Base-by-base conservation (phyloP, 1,139 yeast genomes). In the Eremothecium sinecaudum region DNA sequence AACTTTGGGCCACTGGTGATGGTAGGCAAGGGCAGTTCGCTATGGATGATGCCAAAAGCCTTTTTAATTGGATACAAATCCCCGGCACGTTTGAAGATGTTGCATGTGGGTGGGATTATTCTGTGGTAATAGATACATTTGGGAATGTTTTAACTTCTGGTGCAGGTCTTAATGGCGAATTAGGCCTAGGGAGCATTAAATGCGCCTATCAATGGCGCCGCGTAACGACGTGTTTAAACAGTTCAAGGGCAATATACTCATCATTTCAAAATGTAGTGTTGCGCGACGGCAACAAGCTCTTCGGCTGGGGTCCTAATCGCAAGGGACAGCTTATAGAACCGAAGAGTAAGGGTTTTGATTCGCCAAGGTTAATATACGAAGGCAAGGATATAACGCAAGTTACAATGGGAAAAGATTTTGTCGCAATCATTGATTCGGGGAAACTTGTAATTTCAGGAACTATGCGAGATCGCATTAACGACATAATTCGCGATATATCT, bases 221-320 rank as follows among this genome's bases (percentile, higher is more conserved):
- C 28, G 35, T 58, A 0, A 38, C 45, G 35, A 26, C 31, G 9
- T 24, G 35, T 6, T 36, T 52, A 4, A 24, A 33, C 2, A 36
- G 32, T 3, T 21, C 31, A 1, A 46, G 43, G 18, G 44, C 36
- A 23, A 26, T 45, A 10, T 41, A 29, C 34, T 42, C 52, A 10
- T 44, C 55, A n/a, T 39, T 56, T 23, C 50, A 48, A 35, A 50
- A 58, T 8, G 51, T 62, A 22, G 37, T 38, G 1, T 67, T 73
- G 0, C 63, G 80, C 0, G 54, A 72, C 0, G 47, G 56, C 4
- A 40, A 41, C 11, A 36, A 35, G 3, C 54, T 79, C 1, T 71
- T 66, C 47, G 94, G 93, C 0, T 86, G 94, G 92, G 97, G 97
- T 0, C 73, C 71, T 32, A 72, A 81, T 32, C 69, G 86, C 27